Evolutionary conservation across 139 green algal species (phyloP), one percentile per base, ranked within the genome.

Genomic region (Chlamydomonas sp.): DNA sequence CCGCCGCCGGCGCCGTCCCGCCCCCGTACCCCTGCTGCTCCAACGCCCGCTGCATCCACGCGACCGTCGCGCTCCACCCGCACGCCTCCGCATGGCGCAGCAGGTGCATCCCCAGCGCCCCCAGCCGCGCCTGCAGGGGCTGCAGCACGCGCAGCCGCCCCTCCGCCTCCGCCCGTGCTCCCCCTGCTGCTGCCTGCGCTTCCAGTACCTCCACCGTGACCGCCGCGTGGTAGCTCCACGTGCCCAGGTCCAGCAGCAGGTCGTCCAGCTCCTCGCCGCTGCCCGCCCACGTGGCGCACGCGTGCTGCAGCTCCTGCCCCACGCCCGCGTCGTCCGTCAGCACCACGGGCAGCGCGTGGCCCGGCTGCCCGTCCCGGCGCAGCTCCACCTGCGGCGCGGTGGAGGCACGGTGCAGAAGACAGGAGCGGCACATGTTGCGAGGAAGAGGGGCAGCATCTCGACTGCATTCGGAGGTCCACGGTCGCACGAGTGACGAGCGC

Each of bases 181-280:
- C 69, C 1, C 1, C 17, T 59, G 59, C 20, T 5, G 2, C 59
- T 4, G 67, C 10, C 31, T 68, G 59, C 15, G 57, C 78, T 5
- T 18, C 61, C 14, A 8, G 69, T 5, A 12, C 15, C 69, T 49
- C 14, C 69, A 20, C 69, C 16, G 63, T 5, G 17, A 67, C 80
- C 1, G 4, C 16, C 1, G 66, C 57, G 60, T 87, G 82, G 61
- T 63, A 59, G 62, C 74, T 16, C 62, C 72, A 87, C 0, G 73
- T 75, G n/a, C 83, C 83, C 7, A 74, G 31, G 63, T 87, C 83
- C 62, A 87, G 62, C 62, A 87, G 83, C 61, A 87, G 62, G 61
- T 87, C 83, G 73, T 87, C 83, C 83, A 87, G 83, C 83, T 87
- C 82, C 12, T 10, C n/a, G 9, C 31, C 20, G 3, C 60, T 12